These are phyloP conservation scores for Veloporphyrellus conicus DNA, from an alignment of 1,284 basidiomycete species.

Conservation along the genomic window DNA sequence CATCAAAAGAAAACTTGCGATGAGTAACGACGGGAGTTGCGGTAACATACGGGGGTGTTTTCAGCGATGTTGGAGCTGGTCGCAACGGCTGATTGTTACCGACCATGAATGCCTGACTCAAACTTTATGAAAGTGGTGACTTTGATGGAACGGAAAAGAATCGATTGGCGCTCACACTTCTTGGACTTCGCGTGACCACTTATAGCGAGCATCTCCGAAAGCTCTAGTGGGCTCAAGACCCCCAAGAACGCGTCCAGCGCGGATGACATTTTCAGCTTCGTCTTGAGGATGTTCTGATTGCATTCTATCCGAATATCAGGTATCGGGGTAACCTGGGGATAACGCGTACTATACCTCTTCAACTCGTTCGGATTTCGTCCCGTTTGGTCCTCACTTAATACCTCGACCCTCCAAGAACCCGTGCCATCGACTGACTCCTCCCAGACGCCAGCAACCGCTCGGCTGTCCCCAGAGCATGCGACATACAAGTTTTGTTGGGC, in stretches of 20 bases:
- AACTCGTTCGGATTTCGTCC: conserved; percentile 85
- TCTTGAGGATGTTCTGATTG: conserved; percentile 83
- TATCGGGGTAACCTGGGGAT: not conserved
- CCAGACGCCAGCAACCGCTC: conserved; percentile 95
- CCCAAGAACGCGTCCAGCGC: conserved; percentile 83
- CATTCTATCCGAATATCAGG: conserved; percentile 51
- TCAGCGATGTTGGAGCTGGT: conserved; percentile 55
- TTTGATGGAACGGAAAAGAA: not conserved
- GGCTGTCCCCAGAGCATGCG: conserved; percentile 90
- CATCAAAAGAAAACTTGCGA: conserved; percentile 53
- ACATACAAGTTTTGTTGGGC: conserved; percentile 79
- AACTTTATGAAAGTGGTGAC: conserved; percentile 38
- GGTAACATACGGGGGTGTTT: conserved; percentile 94
- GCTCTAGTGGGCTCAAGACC: conserved; percentile 93
- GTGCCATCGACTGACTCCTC: conserved; percentile 56
- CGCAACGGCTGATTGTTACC: conserved; percentile 62
- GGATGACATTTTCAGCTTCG: conserved; percentile 80
- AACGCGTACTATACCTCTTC: conserved; percentile 46
- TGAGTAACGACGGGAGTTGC: conserved; percentile 88
- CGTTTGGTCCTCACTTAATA: conserved; percentile 92
- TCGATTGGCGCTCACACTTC: conserved; percentile 52
- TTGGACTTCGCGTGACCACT: conserved; percentile 75
- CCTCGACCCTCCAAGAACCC: conserved; percentile 82
- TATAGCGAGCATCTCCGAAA: conserved; percentile 94
- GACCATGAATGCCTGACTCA: conserved; percentile 64